Percentiles rank a stretch among this genome's conserved stretches.
Evolutionary conservation across 495 filamentous ascomycete species (phyloP).

Genomic region (Delitschia confertaspora): DNA sequence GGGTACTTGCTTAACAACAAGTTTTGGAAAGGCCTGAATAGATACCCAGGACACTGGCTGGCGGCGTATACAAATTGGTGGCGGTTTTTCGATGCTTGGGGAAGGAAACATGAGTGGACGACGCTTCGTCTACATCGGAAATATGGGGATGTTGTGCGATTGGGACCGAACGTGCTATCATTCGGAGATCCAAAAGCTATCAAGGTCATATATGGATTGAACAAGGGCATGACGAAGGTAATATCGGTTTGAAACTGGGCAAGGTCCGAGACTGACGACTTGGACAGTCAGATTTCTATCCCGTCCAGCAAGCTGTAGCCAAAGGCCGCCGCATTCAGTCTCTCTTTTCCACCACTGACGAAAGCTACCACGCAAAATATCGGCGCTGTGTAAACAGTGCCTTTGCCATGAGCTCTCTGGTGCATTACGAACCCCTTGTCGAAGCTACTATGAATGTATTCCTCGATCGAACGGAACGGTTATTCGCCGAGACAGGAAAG

Average conservation of each 20-base stretch:
- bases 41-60: conserved; percentile 58
- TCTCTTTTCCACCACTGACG: conserved; percentile 71
- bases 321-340: conserved; percentile 58
- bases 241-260: conserved; percentile 1
- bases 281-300: conserved; percentile 58
- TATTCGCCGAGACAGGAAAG: conserved; percentile 45
- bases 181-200: conserved; percentile 59
- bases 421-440: conserved; percentile 67
- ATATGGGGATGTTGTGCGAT: conserved; percentile 61
- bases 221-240: conserved; percentile 75
- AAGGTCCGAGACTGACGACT: background rate
- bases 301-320: conserved; percentile 56
- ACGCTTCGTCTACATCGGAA: conserved; percentile 59
- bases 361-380: conserved; percentile 63
- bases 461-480: conserved; percentile 49
- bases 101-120: conserved; percentile 53
- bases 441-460: conserved; percentile 57
- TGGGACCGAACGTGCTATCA: conserved; percentile 59
- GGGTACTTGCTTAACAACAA: conserved; percentile 47
- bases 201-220: conserved; percentile 69
- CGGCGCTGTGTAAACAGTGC: conserved; percentile 60
- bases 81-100: conserved; percentile 58
- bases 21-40: conserved; percentile 51
- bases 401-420: conserved; percentile 64
- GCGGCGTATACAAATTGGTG: conserved; percentile 61